Evolutionary conservation across 2,329 filamentous ascomycete genomes (phyloP).

Genomic region (Colletotrichum tabaci): DNA sequence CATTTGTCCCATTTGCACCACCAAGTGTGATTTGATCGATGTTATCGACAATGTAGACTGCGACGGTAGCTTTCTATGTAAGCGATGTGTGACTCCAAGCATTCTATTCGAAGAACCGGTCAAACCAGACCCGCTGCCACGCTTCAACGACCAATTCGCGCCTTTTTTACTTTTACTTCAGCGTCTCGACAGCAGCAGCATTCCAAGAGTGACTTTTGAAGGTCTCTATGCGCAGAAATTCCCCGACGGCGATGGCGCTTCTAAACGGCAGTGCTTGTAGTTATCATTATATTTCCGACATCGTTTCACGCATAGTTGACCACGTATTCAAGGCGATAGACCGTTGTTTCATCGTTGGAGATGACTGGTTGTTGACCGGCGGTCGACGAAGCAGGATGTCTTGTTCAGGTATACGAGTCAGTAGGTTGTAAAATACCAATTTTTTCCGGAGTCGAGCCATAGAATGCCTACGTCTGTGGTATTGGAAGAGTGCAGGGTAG

Average conservation of each 20-base stretch:
- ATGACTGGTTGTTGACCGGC: too few relatives aligned
- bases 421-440: too few relatives aligned
- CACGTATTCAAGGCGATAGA: too few relatives aligned
- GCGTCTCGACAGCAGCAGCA: not conserved
- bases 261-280: not conserved
- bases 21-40: slow-evolving; percentile 7
- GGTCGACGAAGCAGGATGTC: too few relatives aligned
- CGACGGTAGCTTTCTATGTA: not conserved
- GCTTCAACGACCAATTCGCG: slow-evolving; percentile 7
- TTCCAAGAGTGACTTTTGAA: not conserved
- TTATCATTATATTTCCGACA: not conserved
- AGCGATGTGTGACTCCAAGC: not conserved
- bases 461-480: too few relatives aligned
- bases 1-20: not conserved
- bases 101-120: not conserved
- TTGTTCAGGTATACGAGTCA: too few relatives aligned
- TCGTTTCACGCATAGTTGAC: too few relatives aligned
- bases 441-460: too few relatives aligned
- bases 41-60: slow-evolving; percentile 3
- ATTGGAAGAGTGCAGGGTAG: too few relatives aligned
- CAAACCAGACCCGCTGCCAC: slow-evolving; percentile 1
- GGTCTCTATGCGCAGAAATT: not conserved
- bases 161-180: not conserved
- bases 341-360: too few relatives aligned
- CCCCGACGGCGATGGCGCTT: not conserved